Conservation (phyloP, 495 filamentous ascomycete species). For the Paragyromitra xinjiangensis region DNA sequence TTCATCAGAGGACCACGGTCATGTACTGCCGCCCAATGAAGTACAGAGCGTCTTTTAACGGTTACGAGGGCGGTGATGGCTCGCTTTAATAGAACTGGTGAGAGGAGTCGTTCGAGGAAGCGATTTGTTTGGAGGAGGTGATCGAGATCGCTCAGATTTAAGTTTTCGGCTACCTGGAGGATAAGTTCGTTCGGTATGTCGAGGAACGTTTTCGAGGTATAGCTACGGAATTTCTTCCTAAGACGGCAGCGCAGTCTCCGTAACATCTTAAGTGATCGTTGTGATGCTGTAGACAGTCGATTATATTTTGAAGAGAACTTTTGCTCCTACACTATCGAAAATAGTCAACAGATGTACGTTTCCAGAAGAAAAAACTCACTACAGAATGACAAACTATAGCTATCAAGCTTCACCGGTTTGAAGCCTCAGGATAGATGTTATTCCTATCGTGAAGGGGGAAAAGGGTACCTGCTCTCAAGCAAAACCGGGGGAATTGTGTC, state of each 20-base stretch:
- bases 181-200: conserved; percentile 32
- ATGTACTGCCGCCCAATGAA: neutral
- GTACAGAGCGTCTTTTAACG: neutral
- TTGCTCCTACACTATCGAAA: too few species aligned
- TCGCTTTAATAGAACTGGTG: neutral
- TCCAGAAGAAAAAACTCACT: too few species aligned
- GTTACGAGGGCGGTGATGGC: neutral
- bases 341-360: too few species aligned
- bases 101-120: conserved; percentile 30
- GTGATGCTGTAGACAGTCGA: too few species aligned
- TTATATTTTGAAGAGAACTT: too few species aligned
- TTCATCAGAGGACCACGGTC: neutral
- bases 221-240: neutral
- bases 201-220: neutral
- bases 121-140: conserved; percentile 20
- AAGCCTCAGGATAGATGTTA: too few species aligned
- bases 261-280: neutral
- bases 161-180: conserved; percentile 30
- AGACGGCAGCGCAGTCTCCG: neutral
- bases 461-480: too few species aligned
- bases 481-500: too few species aligned
- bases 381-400: too few species aligned
- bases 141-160: conserved; percentile 6
- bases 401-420: too few species aligned
- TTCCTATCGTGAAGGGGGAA: too few species aligned